Evolutionary conservation across 139 green algal genomes (phyloP).

Genomic region (Choricystis sp.): DNA sequence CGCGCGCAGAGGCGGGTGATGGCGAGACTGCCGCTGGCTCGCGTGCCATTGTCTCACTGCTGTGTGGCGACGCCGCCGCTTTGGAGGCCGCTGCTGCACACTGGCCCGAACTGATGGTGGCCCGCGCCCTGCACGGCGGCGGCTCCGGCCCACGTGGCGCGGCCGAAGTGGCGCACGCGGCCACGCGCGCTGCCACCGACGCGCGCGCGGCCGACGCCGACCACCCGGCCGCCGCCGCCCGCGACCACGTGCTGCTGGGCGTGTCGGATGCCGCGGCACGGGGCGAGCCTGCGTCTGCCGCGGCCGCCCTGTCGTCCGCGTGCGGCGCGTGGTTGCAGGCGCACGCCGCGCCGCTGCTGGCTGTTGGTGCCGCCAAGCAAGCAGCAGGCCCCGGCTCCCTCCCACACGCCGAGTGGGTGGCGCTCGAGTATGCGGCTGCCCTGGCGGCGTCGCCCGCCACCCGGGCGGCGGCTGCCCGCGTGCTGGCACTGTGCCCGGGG

Average conservation of each 20-base stretch:
- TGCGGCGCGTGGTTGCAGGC: neutral
- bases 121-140: neutral
- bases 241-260: neutral
- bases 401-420: neutral
- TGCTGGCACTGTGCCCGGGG: neutral
- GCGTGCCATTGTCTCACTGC: neutral
- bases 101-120: neutral
- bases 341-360: neutral
- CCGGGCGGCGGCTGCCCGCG: too few relatives aligned
- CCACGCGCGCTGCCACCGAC: too few relatives aligned
- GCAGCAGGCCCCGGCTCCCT: too few relatives aligned
- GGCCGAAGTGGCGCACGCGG: too few relatives aligned
- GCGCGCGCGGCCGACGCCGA: neutral
- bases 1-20: neutral
- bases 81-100: neutral
- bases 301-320: neutral
- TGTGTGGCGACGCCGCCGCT: neutral
- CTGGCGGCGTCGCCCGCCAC: neutral
- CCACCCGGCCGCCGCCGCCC: too few relatives aligned
- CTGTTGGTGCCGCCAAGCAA: neutral
- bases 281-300: neutral
- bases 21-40: neutral
- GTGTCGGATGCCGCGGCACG: neutral
- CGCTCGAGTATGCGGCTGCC: neutral
- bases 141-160: neutral